Conservation (phyloP, 139 green algal genomes). For the Eudorina sp. region DNA sequence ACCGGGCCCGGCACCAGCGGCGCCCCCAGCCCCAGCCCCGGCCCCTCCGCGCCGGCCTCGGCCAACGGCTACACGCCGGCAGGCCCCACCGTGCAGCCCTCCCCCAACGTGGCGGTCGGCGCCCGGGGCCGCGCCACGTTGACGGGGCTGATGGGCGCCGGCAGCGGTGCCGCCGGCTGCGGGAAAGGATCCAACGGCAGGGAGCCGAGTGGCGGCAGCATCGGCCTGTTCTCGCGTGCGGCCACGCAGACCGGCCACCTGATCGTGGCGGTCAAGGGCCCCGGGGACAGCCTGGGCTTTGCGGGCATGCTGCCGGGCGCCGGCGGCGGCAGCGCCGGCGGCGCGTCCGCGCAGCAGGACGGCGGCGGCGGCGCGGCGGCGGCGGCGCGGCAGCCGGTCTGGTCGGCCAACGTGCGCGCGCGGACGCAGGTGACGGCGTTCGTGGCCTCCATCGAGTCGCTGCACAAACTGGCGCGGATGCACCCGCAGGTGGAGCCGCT, state of each 20-base stretch:
- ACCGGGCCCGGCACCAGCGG: neutral
- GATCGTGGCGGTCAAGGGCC: slow-evolving; percentile 59
- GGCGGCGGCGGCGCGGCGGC: neutral
- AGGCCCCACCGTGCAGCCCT: neutral
- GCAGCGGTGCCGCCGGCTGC: neutral
- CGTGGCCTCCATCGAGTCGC: slow-evolving; percentile 30
- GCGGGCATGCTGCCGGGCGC: neutral
- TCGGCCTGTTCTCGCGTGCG: neutral
- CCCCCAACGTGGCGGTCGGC: neutral
- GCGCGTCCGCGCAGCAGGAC: neutral
- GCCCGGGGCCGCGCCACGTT: neutral
- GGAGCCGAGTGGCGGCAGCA: slow-evolving; percentile 5
- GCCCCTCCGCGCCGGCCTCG: neutral
- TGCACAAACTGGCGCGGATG: slow-evolving; percentile 34
- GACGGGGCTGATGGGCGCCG: neutral
- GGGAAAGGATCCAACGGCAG: neutral
- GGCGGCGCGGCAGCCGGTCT: slow-evolving; percentile 11
- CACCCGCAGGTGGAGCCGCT: slow-evolving; percentile 57
- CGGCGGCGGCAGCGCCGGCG: neutral
- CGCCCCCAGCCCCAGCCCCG: neutral
- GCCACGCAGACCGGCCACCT: slow-evolving; percentile 16
- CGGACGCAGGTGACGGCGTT: slow-evolving; percentile 50
- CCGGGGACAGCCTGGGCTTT: slow-evolving; percentile 63
- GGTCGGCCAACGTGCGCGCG: slow-evolving; percentile 54
- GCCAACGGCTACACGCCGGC: slow-evolving; percentile 9